These are phyloP conservation scores for Jamesozyma rosinii DNA, from an alignment of 805 yeast species.

Conservation along the genomic window DNA sequence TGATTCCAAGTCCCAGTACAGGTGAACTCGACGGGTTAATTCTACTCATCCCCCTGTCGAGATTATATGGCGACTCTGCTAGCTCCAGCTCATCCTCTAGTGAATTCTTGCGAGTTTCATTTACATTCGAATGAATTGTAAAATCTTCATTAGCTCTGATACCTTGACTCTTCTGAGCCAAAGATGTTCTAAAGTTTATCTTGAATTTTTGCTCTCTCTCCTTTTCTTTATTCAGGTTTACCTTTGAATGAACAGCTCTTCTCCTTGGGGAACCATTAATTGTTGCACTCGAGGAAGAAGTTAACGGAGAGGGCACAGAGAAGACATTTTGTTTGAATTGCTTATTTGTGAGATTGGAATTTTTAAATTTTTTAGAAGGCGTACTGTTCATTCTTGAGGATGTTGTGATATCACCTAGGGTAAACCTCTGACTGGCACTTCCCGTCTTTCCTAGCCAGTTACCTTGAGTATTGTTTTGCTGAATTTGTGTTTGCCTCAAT, in stretches of 20 bases:
- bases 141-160: neutral
- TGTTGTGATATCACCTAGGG: conserved; percentile 8
- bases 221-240: neutral
- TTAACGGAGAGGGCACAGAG: conserved; percentile 2
- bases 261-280: conserved; percentile 12
- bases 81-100: neutral
- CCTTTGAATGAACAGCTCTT: conserved; percentile 6
- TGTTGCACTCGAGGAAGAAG: conserved; percentile 1
- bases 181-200: conserved; percentile 4
- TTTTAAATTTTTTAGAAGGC: conserved; percentile 8
- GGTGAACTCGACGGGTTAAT: conserved; percentile 3
- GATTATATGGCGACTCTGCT: neutral
- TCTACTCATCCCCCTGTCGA: neutral
- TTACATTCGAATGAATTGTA: neutral
- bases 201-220: conserved; percentile 5
- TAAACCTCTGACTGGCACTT: conserved; percentile 3
- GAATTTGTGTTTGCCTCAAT: conserved; percentile 21
- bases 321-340: conserved; percentile 3
- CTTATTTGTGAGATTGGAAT: conserved; percentile 1
- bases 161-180: neutral
- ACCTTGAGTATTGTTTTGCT: conserved; percentile 23
- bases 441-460: conserved; percentile 20
- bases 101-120: neutral
- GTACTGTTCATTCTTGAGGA: conserved; percentile 10
- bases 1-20: conserved; percentile 6